Evolutionary conservation across 1,284 basidiomycete genomes (phyloP), one percentile per base, ranked within the genome.

Genomic region (Volvariella surrecta): DNA sequence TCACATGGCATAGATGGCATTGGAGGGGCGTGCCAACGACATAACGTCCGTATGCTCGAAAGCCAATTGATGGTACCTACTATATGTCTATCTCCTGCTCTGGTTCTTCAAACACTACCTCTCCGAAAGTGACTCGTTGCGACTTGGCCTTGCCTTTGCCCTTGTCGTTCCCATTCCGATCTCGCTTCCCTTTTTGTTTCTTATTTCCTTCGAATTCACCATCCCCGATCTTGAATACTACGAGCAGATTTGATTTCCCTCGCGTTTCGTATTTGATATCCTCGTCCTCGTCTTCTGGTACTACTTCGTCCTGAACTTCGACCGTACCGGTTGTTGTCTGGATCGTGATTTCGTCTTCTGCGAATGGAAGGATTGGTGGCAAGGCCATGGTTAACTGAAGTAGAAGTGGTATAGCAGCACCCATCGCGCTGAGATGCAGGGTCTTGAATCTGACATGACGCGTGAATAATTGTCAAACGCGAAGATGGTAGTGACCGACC

Each of bases 321-420:
- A 82, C 73, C 0, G 84, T 90, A 1, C 83, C 83, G 0, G 90
- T 93, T 11, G 64, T 65, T 24, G 89, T 68, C 52, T 88, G 76
- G 30, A 76, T 76, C 35, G 68, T 71, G 24, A 93, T 77, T 54
- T 88, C 76, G 49, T 79, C 67, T 41, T 64, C 52, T 0, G 78
- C 55, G 56, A 75, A 89, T 0, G 89, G 89, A 16, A 94, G 70
- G 42, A 86, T 78, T 7, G 76, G 68, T 1, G 89, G 81, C 4
- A 94, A 66, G 13, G 88, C 82, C 11, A 82, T 73, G 3, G 78
- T 64, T 1, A 94, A 70, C 31, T 82, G 74, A 20, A 88, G 62
- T 11, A 90, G 74, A 54, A 86, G 86, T 1, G 90, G 88, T 43
- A 94, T 91, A 0, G 90, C 90, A 2, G 91, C 89, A 18, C 86